A percentile compares a stretch with the other conserved stretches of the same genome.
Conservation (phyloP, 805 yeast genomes). For the Candida orba region DNA sequence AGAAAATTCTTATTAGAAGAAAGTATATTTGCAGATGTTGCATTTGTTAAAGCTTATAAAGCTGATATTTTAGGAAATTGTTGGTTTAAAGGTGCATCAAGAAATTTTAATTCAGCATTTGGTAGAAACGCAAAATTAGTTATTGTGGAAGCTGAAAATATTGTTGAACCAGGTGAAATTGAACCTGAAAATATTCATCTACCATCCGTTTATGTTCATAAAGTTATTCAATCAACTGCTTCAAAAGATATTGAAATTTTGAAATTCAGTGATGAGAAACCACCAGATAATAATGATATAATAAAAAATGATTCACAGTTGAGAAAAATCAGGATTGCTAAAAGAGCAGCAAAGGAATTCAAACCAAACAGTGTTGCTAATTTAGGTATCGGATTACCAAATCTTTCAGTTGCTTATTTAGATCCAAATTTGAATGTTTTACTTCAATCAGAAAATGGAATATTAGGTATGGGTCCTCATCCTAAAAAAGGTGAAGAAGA, state of each 20-base stretch:
- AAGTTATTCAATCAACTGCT: conserved; percentile 33
- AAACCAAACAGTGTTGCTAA: conserved; percentile 36
- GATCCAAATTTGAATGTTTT: conserved; percentile 30
- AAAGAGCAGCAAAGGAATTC: conserved; percentile 41
- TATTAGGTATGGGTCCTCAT: conserved; percentile 44
- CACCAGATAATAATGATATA: background rate
- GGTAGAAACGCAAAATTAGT: conserved; percentile 39
- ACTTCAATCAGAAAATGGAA: conserved; percentile 43
- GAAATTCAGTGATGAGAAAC: conserved; percentile 15
- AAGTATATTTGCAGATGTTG: conserved; percentile 40
- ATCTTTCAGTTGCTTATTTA: conserved; percentile 37
- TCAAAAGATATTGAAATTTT: conserved; percentile 37
- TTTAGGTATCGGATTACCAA: conserved; percentile 46
- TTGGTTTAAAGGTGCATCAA: conserved; percentile 39
- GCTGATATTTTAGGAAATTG: conserved; percentile 44
- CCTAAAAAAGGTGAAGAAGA: conserved; percentile 36
- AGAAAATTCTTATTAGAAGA: conserved; percentile 35
- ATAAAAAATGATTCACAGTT: conserved; percentile 10
- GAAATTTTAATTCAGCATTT: conserved; percentile 38
- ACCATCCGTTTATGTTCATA: conserved; percentile 38
- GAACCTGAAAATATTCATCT: conserved; percentile 39
- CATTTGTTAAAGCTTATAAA: conserved; percentile 40
- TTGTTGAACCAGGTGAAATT: conserved; percentile 39
- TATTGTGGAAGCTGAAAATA: conserved; percentile 45
- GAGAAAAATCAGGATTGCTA: conserved; percentile 30